Evolutionary conservation across 805 yeast species (phyloP), one percentile per base, ranked within the genome.

Genomic region (Spathaspora girioi): DNA sequence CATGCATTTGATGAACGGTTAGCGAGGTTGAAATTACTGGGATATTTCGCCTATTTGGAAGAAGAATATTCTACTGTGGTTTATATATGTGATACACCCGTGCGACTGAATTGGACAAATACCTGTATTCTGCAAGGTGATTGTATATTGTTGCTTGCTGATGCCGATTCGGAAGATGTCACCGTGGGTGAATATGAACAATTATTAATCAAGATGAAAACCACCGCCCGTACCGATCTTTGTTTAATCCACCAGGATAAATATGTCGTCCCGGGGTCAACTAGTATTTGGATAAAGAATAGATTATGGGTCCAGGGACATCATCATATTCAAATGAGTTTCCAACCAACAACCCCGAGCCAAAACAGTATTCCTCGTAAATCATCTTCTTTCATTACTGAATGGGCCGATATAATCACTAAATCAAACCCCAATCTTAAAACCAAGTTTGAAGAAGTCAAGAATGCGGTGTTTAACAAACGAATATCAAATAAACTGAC

Each of bases 51-150:
- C 0, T 96, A 90, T 58, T 75, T 94, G 46, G 99, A 93, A 72
- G 97, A 92, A 60, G 79, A 82, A 55, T 89, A 85, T 64, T 89
- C 93, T 57, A 86, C 90, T n/a, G 87, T 94, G 3, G 82, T 93
- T 1, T 94, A 93, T 62, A 83, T 93, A 11, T 92, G 94, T 23
- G 98, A 94, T 60, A 84, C 97, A 0, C 78, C 87, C 0, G 82
- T 87, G 1, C 83, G 83, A 57, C 87, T 97, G 0, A 78, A 84
- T 17, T 93, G 99, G 99, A 89, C 97, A 0, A 78, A 82, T 8
- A 89, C 97, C 0, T 94, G 98, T 66, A 87, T 93, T 41, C 83
- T 92, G 8, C 97, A 93, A 66, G 98, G 97, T 15, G 98, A 93
- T 67, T 92, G 97, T 71, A 83, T 93, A n/a, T 71, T 94, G 31